Evolutionary conservation across 805 yeast genomes (phyloP).

Genomic region (Yamadazyma olivae): DNA sequence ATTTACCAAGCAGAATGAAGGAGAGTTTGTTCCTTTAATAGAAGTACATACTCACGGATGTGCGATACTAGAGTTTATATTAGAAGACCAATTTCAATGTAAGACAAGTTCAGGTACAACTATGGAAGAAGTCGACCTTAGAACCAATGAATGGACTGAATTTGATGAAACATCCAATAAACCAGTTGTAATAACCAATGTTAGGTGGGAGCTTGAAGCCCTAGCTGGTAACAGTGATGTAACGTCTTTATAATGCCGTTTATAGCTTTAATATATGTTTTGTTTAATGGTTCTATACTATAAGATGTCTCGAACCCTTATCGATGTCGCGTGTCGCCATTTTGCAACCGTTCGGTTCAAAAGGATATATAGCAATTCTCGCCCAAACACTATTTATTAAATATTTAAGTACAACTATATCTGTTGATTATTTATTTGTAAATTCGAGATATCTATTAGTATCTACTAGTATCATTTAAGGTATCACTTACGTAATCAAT

Average conservation of each 20-base stretch:
- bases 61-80: slow-evolving; percentile 3
- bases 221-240: background rate
- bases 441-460: no score
- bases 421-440: no score
- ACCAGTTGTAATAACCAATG: slow-evolving; percentile 9
- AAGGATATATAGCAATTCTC: background rate
- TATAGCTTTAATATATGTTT: background rate
- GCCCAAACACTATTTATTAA: background rate
- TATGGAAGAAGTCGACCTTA: slow-evolving; percentile 11
- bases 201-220: slow-evolving; percentile 4
- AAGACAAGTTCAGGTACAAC: slow-evolving; percentile 6
- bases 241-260: slow-evolving; percentile 1
- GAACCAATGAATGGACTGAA: slow-evolving; percentile 11
- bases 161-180: slow-evolving; percentile 8
- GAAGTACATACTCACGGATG: slow-evolving; percentile 12
- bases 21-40: slow-evolving; percentile 7
- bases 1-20: background rate
- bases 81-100: slow-evolving; percentile 13
- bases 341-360: background rate
- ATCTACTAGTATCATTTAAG: no score
- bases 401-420: background rate
- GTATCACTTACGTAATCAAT: background rate
- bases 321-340: background rate
- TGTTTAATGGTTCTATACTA: no score
- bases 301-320: no score